These are phyloP conservation scores for Linnemannia hyalina DNA, from an alignment of 192 early-diverging fungal species.

Conservation along the genomic window DNA sequence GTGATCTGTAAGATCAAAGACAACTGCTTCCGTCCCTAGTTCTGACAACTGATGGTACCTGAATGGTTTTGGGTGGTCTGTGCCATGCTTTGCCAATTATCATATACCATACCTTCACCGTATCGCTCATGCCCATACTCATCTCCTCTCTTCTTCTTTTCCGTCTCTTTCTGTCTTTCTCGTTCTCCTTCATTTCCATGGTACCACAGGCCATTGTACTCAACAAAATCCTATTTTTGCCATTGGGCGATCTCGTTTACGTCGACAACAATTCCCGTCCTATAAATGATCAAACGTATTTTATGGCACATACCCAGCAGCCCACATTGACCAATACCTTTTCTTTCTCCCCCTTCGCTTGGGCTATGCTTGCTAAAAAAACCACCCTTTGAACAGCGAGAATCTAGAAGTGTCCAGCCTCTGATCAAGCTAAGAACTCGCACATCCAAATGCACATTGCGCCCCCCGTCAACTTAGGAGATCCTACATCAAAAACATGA, in stretches of 20 bases:
- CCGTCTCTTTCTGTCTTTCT: not conserved
- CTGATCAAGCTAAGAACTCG: no score
- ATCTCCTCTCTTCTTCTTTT: not conserved
- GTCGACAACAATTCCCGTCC: no score
- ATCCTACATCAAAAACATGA: no score
- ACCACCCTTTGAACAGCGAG: not conserved
- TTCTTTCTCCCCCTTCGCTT: not conserved
- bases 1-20: not conserved
- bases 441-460: not conserved
- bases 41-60: not conserved
- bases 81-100: not conserved
- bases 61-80: not conserved
- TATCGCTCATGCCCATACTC: not conserved
- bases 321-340: not conserved
- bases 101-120: not conserved
- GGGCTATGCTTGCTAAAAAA: not conserved
- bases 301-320: not conserved
- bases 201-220: not conserved
- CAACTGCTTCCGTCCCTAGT: not conserved
- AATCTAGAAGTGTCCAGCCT: no score
- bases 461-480: no score
- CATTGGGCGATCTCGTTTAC: no score
- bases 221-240: no score
- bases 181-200: not conserved
- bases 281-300: no score